Percentiles rank a stretch among this genome's conserved stretches.
phyloP scores from a whole-genome alignment of 257 asterid genomes.

The Solanum acaule region DNA sequence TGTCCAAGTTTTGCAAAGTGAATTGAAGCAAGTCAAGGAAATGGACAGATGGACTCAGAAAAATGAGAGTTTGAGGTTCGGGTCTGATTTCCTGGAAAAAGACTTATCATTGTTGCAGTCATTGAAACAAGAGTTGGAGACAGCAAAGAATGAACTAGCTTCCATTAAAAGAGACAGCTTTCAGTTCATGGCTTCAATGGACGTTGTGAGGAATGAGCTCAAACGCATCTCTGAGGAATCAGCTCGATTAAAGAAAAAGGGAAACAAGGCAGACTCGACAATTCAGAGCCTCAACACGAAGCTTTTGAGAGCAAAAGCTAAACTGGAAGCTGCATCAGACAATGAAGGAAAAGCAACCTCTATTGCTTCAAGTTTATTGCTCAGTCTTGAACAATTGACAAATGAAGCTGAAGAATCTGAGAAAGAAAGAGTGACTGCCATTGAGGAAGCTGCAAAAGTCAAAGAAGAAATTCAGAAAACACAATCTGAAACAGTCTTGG shows the following conservation, averaged over 20 bases:
- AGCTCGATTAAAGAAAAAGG: conserved; percentile 35
- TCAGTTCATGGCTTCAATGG: conserved; percentile 81
- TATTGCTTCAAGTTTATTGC: conserved; percentile 34
- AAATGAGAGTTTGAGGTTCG: background rate
- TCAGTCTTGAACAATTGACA: conserved; percentile 41
- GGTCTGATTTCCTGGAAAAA: conserved; percentile 2
- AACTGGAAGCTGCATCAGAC: conserved; percentile 52
- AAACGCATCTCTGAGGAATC: conserved; percentile 41
- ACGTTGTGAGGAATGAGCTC: conserved; percentile 50
- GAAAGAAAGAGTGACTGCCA: conserved; percentile 27
- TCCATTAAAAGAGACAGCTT: conserved; percentile 42
- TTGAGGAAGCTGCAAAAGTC: conserved; percentile 37
- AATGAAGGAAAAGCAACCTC: conserved; percentile 50
- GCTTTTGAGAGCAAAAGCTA: conserved; percentile 55
- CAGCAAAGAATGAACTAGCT: conserved; percentile 37
- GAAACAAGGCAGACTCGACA: conserved; percentile 37
- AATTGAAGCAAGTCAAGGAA: conserved; percentile 42
- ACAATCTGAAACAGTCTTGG: conserved; percentile 41
- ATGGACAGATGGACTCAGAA: conserved; percentile 18
- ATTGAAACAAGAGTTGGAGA: conserved; percentile 39
- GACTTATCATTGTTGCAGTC: conserved; percentile 21
- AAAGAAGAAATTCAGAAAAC: conserved; percentile 42
- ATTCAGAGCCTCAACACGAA: conserved; percentile 56
- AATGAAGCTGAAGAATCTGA: conserved; percentile 44
- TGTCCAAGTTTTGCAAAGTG: conserved; percentile 35